Evolutionary conservation across 495 filamentous ascomycete genomes (phyloP), one percentile per base, ranked within the genome.

Genomic region (Stereocaulon alpinum): DNA sequence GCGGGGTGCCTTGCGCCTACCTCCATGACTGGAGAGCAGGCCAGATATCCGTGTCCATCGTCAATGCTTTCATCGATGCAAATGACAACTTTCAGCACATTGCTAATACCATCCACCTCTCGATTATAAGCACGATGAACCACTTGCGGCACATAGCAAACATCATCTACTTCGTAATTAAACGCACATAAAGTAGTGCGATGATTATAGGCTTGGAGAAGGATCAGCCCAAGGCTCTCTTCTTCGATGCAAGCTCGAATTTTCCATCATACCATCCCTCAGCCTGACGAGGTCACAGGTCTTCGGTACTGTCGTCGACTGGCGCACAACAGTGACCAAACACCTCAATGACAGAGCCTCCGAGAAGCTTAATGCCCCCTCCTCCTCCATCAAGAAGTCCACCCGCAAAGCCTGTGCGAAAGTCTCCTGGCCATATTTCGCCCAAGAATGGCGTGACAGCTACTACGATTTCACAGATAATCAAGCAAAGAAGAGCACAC

Each of bases 271-370:
- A 20, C 22, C 24, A 11, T 48, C 27, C n/a, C 15, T 6, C 50
- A 17, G 27, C 15, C 58, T 62, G 27, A 61, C 30, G 30, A 18
- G 7, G 40, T 7, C 14, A 15, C 58, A 64, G 62, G 75, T 86
- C 65, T 92, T 92, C 72, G 89, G 88, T 62, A 91, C 88, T 5
- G 78, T 84, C 55, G 87, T 91, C 29, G 75, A 88, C 73, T 88
- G 86, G 84, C 80, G 86, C 54, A 73, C 70, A 34, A 78, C 79
- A 34, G 77, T 92, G 24, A 78, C 73, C 24, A 66, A 73, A 15
- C 77, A 77, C 32, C 73, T 91, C 18, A 56, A 62, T 47, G 55
- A 63, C 17, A 68, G 70, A 10, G 64, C 71, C 30, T 62, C 72
- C 54, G 61, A 69, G 6, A 75, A 69, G 20, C 72, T 81, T 22